These are phyloP conservation scores for Citrus hindsii DNA, from an alignment of 345 rosid species.

Conservation along the genomic window DNA sequence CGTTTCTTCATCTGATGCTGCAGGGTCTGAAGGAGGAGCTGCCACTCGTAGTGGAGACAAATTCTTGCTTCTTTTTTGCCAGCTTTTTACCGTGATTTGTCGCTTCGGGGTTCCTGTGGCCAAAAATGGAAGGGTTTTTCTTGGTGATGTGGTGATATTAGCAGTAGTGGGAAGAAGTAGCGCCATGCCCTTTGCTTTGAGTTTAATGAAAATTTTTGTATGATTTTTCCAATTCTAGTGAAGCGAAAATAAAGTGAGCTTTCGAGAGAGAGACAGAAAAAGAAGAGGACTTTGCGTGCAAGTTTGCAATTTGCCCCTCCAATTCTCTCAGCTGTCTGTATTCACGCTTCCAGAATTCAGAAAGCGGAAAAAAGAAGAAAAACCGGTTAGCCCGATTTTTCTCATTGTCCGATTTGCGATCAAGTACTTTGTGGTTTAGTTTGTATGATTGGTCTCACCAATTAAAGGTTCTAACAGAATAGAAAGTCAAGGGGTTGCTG, in stretches of 20 bases:
- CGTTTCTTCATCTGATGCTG: slow-evolving; percentile 26
- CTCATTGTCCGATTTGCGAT: background rate
- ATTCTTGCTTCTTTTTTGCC: background rate
- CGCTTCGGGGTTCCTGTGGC: slow-evolving; percentile 18
- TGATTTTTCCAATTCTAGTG: too few relatives aligned
- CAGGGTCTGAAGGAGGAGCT: slow-evolving; percentile 52
- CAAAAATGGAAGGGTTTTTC: slow-evolving; percentile 2
- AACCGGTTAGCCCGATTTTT: background rate
- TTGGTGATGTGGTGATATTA: slow-evolving; percentile 16
- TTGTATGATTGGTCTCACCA: background rate
- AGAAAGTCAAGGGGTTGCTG: background rate
- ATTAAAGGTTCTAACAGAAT: background rate
- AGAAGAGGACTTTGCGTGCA: slow-evolving; percentile 23
- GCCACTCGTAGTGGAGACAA: slow-evolving; percentile 45
- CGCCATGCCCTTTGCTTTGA: slow-evolving; percentile 16
- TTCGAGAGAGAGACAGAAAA: background rate
- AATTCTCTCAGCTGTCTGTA: background rate
- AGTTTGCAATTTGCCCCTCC: slow-evolving; percentile 2
- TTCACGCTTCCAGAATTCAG: background rate
- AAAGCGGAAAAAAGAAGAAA: background rate
- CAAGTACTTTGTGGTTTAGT: background rate
- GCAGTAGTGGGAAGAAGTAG: slow-evolving; percentile 12
- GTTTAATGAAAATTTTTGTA: background rate
- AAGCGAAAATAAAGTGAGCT: background rate
- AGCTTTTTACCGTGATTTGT: slow-evolving; percentile 13